These are phyloP conservation scores for Remersonia thermophila DNA, from an alignment of 2,329 filamentous ascomycete species.

Conservation along the genomic window DNA sequence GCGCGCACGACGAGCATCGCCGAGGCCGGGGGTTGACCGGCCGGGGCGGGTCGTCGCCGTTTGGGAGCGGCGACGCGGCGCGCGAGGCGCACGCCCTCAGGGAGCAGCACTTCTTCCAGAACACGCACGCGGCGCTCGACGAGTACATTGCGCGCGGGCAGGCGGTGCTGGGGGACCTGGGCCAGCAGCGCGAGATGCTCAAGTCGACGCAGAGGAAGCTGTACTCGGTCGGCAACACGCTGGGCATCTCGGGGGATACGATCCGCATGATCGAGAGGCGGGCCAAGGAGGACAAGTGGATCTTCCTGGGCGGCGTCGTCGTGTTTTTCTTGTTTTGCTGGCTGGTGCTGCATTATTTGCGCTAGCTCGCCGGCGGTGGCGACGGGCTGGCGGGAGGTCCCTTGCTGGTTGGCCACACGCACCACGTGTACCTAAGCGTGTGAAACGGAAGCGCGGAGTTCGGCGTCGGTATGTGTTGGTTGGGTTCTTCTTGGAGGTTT, in stretches of 20 bases:
- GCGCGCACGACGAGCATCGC: constrained; percentile 31
- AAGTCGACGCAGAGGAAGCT: constrained; percentile 87
- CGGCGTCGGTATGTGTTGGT: background rate
- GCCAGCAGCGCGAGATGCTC: constrained; percentile 82
- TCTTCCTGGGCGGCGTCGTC: constrained; percentile 78
- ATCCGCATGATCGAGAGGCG: constrained; percentile 92
- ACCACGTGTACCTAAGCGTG: too few species aligned
- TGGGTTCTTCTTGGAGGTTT: too few species aligned
- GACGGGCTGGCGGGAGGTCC: too few species aligned
- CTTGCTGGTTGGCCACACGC: too few species aligned
- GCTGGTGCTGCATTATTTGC: constrained; percentile 73
- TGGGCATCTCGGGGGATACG: constrained; percentile 88
- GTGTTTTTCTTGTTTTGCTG: constrained; percentile 88
- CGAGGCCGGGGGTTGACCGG: constrained; percentile 22
- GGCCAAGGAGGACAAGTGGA: constrained; percentile 94
- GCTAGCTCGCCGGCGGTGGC: constrained; percentile 33
- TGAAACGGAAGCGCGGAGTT: background rate
- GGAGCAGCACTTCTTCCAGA: constrained; percentile 78
- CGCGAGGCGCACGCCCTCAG: constrained; percentile 75
- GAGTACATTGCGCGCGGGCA: constrained; percentile 88
- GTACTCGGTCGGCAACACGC: constrained; percentile 85
- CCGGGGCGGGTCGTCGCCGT: constrained; percentile 27
- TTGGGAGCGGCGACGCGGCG: constrained; percentile 48
- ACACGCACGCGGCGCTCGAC: constrained; percentile 74
- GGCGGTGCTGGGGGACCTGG: constrained; percentile 78